Evolutionary conservation across 371 early-diverging fungal species (phyloP).

Genomic region (Lichtheimia ornata): DNA sequence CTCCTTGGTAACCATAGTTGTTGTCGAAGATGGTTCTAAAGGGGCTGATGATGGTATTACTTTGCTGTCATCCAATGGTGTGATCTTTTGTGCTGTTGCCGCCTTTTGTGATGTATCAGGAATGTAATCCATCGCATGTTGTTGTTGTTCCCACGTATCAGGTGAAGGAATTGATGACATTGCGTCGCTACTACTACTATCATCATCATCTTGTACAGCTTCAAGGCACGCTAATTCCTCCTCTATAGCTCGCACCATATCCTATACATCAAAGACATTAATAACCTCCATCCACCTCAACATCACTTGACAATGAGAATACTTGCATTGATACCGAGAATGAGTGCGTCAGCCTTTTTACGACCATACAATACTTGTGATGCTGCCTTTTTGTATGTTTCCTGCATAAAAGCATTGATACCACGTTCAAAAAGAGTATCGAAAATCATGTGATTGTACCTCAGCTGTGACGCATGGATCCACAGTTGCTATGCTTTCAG

Average conservation of each 20-base stretch:
- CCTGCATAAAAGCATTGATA: background rate
- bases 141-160: background rate
- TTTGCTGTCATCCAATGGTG: background rate
- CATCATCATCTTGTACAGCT: background rate
- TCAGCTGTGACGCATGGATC: conserved; percentile 4
- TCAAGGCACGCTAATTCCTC: background rate
- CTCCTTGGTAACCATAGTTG: no score
- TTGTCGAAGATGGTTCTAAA: no score
- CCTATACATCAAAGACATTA: conserved; percentile 1
- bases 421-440: background rate
- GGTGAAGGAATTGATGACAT: background rate
- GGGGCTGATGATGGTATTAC: background rate
- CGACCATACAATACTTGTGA: conserved; percentile 4
- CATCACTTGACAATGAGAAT: background rate
- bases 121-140: conserved; percentile 1
- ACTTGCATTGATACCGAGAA: conserved; percentile 7
- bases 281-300: background rate
- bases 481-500: no score
- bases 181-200: background rate
- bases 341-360: background rate
- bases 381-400: conserved; percentile 10
- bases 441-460: background rate
- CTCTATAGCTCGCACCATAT: conserved; percentile 10
- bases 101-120: background rate
- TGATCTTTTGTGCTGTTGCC: background rate